A percentile compares a stretch with the other conserved stretches of the same genome.
phyloP scores from a whole-genome alignment of 2,329 filamentous ascomycete genomes.

The Aschersonia sp. region DNA sequence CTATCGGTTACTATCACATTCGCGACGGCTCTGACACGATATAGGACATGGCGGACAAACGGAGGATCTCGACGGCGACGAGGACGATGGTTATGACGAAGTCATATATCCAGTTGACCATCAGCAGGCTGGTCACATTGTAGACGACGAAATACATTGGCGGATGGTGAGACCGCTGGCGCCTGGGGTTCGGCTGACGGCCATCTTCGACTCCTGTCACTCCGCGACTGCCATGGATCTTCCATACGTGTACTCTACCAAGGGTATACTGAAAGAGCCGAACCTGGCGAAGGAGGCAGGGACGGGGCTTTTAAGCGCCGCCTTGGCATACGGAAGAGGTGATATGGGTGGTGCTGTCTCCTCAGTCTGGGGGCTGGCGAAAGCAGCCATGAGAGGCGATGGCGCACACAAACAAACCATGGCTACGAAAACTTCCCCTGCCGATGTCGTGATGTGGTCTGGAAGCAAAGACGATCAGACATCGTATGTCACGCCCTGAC shows the following conservation, averaged over 20 bases:
- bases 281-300: conserved; percentile 71
- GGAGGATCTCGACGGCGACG: conserved; percentile 58
- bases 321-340: conserved; percentile 68
- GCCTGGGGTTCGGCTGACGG: conserved; percentile 71
- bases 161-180: conserved; percentile 65
- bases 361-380: conserved; percentile 71
- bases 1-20: conserved; percentile 8
- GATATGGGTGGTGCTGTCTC: conserved; percentile 71
- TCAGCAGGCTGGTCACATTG: conserved; percentile 53
- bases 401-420: conserved; percentile 67
- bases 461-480: conserved; percentile 95
- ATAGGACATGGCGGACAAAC: conserved; percentile 64
- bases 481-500: conserved; percentile 31
- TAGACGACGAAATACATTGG: conserved; percentile 66
- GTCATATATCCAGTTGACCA: conserved; percentile 70
- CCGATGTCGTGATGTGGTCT: conserved; percentile 96
- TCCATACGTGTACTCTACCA: conserved; percentile 68
- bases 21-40: conserved; percentile 3
- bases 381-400: conserved; percentile 71
- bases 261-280: conserved; percentile 68
- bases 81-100: conserved; percentile 66
- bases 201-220: conserved; percentile 73
- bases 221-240: conserved; percentile 65
- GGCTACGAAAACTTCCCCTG: conserved; percentile 82
- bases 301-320: conserved; percentile 54